A percentile compares a stretch with the other conserved stretches of the same genome.
These are phyloP conservation scores for Fusarium pseudograminearum DNA, from an alignment of 2,329 filamentous ascomycete genomes.

Conservation along the genomic window DNA sequence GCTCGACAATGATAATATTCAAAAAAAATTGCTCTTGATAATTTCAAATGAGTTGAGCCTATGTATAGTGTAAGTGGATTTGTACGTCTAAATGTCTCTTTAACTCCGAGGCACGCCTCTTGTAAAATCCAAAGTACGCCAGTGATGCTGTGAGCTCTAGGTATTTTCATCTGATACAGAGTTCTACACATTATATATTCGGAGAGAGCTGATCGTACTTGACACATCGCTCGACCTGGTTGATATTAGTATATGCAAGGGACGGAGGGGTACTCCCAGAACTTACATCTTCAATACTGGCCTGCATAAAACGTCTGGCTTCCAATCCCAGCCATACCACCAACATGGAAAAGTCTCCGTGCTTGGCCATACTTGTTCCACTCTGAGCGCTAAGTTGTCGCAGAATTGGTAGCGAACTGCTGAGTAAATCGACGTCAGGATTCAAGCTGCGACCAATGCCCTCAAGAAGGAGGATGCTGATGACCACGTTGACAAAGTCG, in stretches of 20 bases:
- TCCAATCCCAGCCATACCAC: conserved; percentile 93
- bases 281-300: conserved; percentile 87
- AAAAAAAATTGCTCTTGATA: neutral
- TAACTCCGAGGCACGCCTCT: conserved; percentile 6
- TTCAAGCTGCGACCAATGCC: conserved; percentile 91
- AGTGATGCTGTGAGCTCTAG: conserved; percentile 17
- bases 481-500: conserved; percentile 98
- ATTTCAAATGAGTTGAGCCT: neutral
- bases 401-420: conserved; percentile 88
- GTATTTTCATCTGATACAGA: conserved; percentile 11
- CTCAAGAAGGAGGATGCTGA: conserved; percentile 92
- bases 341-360: conserved; percentile 85
- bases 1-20: neutral
- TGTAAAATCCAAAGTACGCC: conserved; percentile 26
- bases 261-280: neutral
- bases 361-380: conserved; percentile 75
- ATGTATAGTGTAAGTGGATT: conserved; percentile 8
- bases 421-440: conserved; percentile 87
- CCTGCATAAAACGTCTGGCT: conserved; percentile 88
- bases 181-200: conserved; percentile 72
- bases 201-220: conserved; percentile 90
- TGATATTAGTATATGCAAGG: conserved; percentile 3
- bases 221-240: conserved; percentile 84
- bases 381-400: conserved; percentile 86
- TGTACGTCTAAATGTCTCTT: conserved; percentile 15